Conservation (phyloP, 495 filamentous ascomycete species). For the Pseudoneurospora amorphoporcata region DNA sequence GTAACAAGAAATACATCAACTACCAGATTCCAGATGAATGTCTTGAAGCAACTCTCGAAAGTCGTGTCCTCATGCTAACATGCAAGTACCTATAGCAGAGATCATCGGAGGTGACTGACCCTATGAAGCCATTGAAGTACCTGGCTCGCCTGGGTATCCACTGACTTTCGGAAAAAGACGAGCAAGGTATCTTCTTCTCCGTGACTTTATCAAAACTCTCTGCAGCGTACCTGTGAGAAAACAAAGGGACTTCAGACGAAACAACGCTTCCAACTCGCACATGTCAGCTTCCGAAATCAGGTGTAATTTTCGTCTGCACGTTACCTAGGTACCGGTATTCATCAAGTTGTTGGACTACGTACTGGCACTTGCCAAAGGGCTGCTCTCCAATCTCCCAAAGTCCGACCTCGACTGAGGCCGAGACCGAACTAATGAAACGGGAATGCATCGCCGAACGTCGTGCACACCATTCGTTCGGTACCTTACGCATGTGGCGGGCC, state of each 20-base stretch:
- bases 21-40: too few species aligned
- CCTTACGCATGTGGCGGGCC: background rate
- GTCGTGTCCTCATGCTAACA: too few species aligned
- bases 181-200: background rate
- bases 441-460: background rate
- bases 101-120: background rate
- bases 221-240: background rate
- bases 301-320: too few species aligned
- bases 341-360: background rate
- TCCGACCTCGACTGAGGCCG: too few species aligned
- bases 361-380: background rate
- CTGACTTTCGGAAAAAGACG: background rate
- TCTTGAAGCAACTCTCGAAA: too few species aligned
- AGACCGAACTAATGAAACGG: too few species aligned
- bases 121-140: background rate
- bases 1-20: background rate
- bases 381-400: background rate
- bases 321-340: background rate
- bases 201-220: background rate
- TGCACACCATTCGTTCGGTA: background rate
- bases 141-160: background rate
- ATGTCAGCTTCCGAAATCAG: background rate
- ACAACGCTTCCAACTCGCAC: background rate
- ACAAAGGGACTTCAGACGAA: background rate
- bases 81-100: background rate